Percentiles rank a stretch among this genome's conserved stretches.
Evolutionary conservation across 169 alveolate genomes (phyloP).

Genomic region (Blepharisma undulans): DNA sequence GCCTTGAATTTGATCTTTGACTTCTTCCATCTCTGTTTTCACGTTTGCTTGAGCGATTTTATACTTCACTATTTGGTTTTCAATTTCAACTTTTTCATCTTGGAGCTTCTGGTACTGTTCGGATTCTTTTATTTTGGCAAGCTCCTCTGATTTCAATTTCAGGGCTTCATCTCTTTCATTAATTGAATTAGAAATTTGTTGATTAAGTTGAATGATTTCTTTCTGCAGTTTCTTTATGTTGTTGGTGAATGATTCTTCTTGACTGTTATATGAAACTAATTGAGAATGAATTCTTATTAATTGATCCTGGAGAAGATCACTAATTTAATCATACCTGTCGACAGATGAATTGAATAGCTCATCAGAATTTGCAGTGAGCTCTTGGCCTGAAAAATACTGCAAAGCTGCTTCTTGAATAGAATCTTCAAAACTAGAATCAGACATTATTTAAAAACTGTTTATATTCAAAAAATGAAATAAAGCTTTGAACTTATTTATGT

Average conservation of each 20-base stretch:
- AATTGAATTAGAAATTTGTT: not conserved
- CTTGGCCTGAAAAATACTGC: not conserved
- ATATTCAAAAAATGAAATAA: not conserved
- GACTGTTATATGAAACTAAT: not conserved
- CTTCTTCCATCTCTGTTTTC: not conserved
- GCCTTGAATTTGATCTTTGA: not conserved
- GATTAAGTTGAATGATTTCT: not conserved
- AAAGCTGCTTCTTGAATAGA: slow-evolving; percentile 2
- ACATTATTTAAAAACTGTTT: not conserved
- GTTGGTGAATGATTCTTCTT: not conserved
- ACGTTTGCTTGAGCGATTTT: not conserved
- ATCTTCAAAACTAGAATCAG: not conserved
- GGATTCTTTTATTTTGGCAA: not conserved
- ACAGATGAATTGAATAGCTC: not conserved
- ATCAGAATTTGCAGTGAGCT: not conserved
- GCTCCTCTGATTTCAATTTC: not conserved
- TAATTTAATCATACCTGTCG: not conserved
- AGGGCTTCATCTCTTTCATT: not conserved
- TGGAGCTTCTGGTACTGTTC: not conserved
- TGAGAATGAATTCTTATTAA: not conserved
- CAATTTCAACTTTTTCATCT: not conserved
- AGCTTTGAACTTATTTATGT: too few species aligned
- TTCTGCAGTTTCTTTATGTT: not conserved
- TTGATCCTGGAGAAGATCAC: not conserved
- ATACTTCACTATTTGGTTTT: not conserved